Evolutionary conservation across 176 grass and related monocot genomes (phyloP), one percentile per base, ranked within the genome.

Genomic region (Zoysia pacifica): DNA sequence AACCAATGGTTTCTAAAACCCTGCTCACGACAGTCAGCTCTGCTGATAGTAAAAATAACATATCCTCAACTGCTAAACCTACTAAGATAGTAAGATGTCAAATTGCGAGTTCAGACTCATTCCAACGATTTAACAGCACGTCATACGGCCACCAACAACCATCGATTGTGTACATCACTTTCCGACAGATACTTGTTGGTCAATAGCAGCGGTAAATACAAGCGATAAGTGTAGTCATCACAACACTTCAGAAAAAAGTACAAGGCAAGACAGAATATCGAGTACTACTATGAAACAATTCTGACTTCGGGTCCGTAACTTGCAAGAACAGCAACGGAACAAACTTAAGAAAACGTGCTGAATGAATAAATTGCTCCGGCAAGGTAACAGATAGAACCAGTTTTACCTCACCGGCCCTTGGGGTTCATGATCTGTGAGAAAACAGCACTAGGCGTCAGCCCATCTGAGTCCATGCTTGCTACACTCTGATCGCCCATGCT

Each of bases 371-470:
- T 85, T 85, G 82, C 35, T 50, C 51, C 51, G 15, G 67, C 39
- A 43, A 36, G 67, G 66, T 72, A 61, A 85, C 42, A 46, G 72
- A 65, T 41, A 11, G 49, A 59, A 1, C 44, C 58, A 60, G 51
- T 61, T 87, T 78, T 67, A 83, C 76, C 88, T 97, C 87, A 97
- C 84, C 94, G 86, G 48, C 94, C 94, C 81, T 91, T 97, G 40
- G 94, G 94, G 81, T 97, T 91, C 94, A 97, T 88, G 86, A 97
- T 97, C 94, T 97, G 91, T 5, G 94, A 97, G 91, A 97, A 97
- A 47, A 97, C 91, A 11, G 88, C 94, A 35, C 91, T 97, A 5
- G 94, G 89, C 2, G 94, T 97, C 85, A 97, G 71, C 72, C 94
- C 86, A 0, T 91, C 91, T 0, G 94, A 93, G 49, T 97, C 94